Conservation (phyloP, 768 basidiomycete genomes). For the Clitopilus hobsonii region DNA sequence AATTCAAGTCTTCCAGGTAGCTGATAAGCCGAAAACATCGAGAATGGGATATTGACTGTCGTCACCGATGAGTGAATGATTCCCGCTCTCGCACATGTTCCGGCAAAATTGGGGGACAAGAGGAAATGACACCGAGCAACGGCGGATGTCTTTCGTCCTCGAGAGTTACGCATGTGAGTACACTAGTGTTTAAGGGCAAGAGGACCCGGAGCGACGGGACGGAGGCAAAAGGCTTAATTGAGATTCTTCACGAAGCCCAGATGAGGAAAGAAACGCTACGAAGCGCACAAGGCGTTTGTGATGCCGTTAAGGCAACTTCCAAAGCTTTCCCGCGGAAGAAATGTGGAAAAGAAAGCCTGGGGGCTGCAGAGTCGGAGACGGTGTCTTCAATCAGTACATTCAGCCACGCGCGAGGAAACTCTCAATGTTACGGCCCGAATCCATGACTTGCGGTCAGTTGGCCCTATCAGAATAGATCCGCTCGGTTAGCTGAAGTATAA, state of each 20-base stretch:
- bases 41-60: neutral
- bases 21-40: neutral
- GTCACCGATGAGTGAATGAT: neutral
- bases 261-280: neutral
- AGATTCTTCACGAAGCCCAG: neutral
- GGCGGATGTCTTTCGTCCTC: neutral
- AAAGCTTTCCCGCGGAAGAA: neutral
- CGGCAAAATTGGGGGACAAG: neutral
- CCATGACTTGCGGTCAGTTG: neutral
- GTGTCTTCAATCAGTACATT: neutral
- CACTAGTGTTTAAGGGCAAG: neutral
- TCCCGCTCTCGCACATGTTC: neutral
- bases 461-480: slow-evolving; percentile 9
- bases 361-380: neutral
- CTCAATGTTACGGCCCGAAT: neutral
- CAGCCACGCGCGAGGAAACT: neutral
- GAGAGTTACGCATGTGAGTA: neutral
- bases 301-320: neutral
- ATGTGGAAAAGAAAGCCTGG: neutral
- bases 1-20: neutral
- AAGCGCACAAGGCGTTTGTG: neutral
- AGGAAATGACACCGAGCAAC: neutral
- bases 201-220: neutral
- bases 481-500: neutral
- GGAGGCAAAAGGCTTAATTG: neutral